Base-by-base conservation (phyloP, 495 filamentous ascomycete species). In the Penicillium antarcticum region DNA sequence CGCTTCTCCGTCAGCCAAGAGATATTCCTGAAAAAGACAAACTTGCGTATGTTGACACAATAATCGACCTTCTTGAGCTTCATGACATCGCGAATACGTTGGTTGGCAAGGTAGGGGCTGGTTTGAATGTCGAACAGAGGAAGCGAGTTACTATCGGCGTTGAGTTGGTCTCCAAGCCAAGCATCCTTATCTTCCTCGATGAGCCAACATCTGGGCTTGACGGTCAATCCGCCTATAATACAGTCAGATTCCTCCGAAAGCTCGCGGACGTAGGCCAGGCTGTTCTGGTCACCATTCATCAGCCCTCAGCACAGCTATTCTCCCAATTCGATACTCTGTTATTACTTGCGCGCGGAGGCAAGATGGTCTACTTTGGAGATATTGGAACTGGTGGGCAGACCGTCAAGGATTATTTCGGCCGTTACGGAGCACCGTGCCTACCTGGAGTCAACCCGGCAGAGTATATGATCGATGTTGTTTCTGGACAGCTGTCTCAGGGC, bases 381-480 rank as follows among this genome's bases (percentile, higher is more conserved):
- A 72, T 84, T 29, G 82, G 82, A 5, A 67, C 78, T 17, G 78
- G 81, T 49, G 77, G 73, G 14, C 56, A 69, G 5, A 70, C 62
- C 58, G 74, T 54, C 69, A 84, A 60, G 76, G 73, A 68, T 85
- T 95, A 95, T 68, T 96, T 96, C 56, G 81, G 84, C 59, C 75
- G 80, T 41, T 84, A 91, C 60, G 85, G 88, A 24, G 88, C 86
- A 4, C 71, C 79, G 12, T 96, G 90, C 65, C 87, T 87, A 1
- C 48, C 72, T 3, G 80, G 85, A 7, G 83, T 85, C 11, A 97
- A 80, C 50, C 91, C 91, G 14, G 92, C 92, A 7, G 92, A 96
- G 63, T 91, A 88, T 80, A 95, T 97, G 88, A 78, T 97, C 32
- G 89, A 95, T 60, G 87, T 88, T 43, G 92, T 91, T 40, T 65